Percentiles rank a stretch among this genome's conserved stretches.
These are phyloP conservation scores for Crotalaria pallida DNA, from an alignment of 306 rosid genomes.

Conservation along the genomic window DNA sequence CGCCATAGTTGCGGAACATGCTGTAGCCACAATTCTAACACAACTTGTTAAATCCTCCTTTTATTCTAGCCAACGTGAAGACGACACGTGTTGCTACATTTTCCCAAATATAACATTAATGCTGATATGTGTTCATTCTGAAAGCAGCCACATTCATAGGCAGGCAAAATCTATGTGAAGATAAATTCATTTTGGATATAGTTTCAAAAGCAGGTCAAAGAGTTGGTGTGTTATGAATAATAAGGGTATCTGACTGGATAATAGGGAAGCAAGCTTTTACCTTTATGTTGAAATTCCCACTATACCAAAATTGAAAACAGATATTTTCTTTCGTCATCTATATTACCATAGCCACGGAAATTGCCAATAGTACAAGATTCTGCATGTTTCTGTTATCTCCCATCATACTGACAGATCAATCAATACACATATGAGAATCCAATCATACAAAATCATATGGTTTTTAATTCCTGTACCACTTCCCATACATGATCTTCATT, in stretches of 20 bases:
- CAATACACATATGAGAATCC: not conserved
- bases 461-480: not conserved
- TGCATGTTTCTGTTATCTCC: not conserved
- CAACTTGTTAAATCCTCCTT: too few relatives aligned
- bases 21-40: too few relatives aligned
- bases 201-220: not conserved
- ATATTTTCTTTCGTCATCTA: not conserved
- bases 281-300: conserved; percentile 11
- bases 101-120: not conserved
- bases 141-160: not conserved
- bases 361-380: conserved; percentile 23
- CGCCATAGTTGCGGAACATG: too few relatives aligned
- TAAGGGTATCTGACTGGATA: conserved; percentile 12
- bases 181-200: not conserved
- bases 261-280: not conserved
- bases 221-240: not conserved
- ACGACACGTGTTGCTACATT: too few relatives aligned
- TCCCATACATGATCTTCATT: not conserved
- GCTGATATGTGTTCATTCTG: not conserved
- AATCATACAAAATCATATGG: not conserved
- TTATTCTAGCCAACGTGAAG: too few relatives aligned
- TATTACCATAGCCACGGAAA: not conserved
- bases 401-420: not conserved
- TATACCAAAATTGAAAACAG: not conserved
- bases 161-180: not conserved